These are phyloP conservation scores for Tylopilus vinaceipallidus DNA, from an alignment of 768 basidiomycete species.

Conservation along the genomic window DNA sequence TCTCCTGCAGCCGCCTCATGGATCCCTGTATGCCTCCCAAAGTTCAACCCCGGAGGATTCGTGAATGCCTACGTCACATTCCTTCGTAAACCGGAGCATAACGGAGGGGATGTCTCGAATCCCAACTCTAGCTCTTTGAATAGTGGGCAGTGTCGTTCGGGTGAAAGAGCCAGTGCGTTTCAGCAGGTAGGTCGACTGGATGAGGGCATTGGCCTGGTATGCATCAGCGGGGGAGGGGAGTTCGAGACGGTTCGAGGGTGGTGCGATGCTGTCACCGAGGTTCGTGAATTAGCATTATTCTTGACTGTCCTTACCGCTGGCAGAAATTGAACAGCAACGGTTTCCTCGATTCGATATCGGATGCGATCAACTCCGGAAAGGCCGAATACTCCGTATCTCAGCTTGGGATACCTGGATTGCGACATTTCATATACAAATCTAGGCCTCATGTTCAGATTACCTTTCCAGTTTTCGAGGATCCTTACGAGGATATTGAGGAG, in stretches of 20 bases:
- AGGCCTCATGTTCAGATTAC: constrained; percentile 88
- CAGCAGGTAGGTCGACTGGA: constrained; percentile 23
- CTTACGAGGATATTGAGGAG: constrained; percentile 64
- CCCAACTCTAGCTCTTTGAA: not conserved
- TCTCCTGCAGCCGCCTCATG: constrained; percentile 83
- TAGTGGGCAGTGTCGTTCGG: constrained; percentile 4
- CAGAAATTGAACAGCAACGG: constrained; percentile 69
- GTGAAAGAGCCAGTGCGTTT: constrained; percentile 1
- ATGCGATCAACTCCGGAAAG: constrained; percentile 44
- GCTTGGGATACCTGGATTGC: constrained; percentile 83
- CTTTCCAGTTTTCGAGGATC: constrained; percentile 79
- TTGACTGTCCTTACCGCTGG: not conserved
- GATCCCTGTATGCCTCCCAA: constrained; percentile 95
- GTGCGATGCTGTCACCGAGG: constrained; percentile 66
- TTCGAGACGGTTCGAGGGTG: constrained; percentile 81
- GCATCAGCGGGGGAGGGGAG: constrained; percentile 79
- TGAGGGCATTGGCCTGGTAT: constrained; percentile 62
- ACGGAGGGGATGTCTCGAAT: constrained; percentile 2
- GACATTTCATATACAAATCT: constrained; percentile 96
- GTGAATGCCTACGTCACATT: constrained; percentile 89
- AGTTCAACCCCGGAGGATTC: constrained; percentile 87
- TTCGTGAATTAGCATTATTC: constrained; percentile 27
- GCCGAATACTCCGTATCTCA: constrained; percentile 71
- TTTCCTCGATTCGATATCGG: constrained; percentile 47
- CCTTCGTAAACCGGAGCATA: constrained; percentile 42